Percentiles rank a stretch among this genome's conserved stretches.
Conservation (phyloP, 148 eudicot genomes). For the Diospyros kaki region DNA sequence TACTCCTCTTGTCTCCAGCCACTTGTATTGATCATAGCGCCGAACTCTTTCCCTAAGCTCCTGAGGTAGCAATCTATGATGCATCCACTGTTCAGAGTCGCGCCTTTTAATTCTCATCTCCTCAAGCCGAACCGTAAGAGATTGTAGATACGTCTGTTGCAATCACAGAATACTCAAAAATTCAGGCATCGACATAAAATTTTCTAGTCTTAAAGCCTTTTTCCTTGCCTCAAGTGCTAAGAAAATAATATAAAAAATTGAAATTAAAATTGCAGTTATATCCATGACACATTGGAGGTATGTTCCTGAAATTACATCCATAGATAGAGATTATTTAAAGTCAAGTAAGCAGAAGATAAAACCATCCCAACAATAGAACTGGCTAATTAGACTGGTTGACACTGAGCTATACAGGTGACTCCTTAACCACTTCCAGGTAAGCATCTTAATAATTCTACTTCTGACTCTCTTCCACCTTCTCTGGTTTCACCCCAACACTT, state of each 20-base stretch:
- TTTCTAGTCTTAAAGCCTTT: background rate
- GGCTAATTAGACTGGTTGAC: too few relatives aligned
- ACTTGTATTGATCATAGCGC: conserved; percentile 38
- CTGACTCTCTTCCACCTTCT: too few relatives aligned
- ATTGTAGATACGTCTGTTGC: conserved; percentile 38
- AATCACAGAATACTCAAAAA: conserved; percentile 11
- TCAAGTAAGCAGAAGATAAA: too few relatives aligned
- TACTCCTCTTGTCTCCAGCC: conserved; percentile 42
- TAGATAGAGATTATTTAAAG: too few relatives aligned
- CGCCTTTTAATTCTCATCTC: conserved; percentile 44
- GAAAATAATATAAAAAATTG: background rate
- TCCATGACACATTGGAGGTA: background rate
- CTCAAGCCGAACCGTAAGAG: conserved; percentile 37
- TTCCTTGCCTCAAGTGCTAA: background rate
- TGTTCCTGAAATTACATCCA: too few relatives aligned
- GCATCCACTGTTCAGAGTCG: conserved; percentile 47
- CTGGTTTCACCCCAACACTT: too few relatives aligned
- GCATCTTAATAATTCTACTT: too few relatives aligned
- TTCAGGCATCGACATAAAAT: background rate
- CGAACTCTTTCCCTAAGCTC: conserved; percentile 40
- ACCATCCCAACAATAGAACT: too few relatives aligned
- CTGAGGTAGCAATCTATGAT: conserved; percentile 39
- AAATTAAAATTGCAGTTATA: background rate
- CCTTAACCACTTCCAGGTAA: too few relatives aligned
- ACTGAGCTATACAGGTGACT: too few relatives aligned